Evolutionary conservation across 2,329 filamentous ascomycete species (phyloP).

Genomic region (Fusarium secorum): DNA sequence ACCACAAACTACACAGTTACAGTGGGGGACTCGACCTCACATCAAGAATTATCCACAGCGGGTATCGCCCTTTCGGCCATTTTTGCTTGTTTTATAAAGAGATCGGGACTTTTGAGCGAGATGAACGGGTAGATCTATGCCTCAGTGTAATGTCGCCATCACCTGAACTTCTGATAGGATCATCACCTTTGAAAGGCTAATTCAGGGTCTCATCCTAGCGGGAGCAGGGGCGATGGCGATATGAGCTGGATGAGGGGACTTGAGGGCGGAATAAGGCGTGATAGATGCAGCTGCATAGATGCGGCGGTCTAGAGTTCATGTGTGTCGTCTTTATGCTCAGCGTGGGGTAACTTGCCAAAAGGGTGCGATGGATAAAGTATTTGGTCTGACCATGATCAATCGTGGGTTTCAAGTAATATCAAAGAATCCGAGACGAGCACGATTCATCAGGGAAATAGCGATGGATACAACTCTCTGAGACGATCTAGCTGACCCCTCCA

Average conservation of each 20-base stretch:
- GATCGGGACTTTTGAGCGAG: conserved; percentile 9
- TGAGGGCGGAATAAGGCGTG: conserved; percentile 5
- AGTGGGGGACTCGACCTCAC: background rate
- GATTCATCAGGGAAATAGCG: background rate
- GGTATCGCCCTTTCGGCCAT: background rate
- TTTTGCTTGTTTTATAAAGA: conserved; percentile 4
- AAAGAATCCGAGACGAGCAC: background rate
- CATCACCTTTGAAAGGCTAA: background rate
- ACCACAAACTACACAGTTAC: background rate
- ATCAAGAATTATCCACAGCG: background rate
- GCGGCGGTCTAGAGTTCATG: background rate
- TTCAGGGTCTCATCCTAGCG: conserved; percentile 9
- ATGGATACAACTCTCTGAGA: background rate
- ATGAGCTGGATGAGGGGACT: conserved; percentile 9
- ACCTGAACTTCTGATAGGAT: conserved; percentile 16
- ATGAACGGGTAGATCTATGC: conserved; percentile 16
- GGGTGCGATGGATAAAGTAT: background rate
- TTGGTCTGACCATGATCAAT: background rate
- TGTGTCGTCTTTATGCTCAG: background rate
- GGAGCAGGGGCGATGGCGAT: conserved; percentile 33
- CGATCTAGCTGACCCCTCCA: background rate
- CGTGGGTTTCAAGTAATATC: background rate
- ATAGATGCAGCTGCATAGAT: conserved; percentile 1
- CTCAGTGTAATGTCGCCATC: conserved; percentile 25
- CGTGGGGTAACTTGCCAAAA: background rate